Base-by-base conservation (phyloP, 441 rosid genomes). In the Gossypium schwendimanii region DNA sequence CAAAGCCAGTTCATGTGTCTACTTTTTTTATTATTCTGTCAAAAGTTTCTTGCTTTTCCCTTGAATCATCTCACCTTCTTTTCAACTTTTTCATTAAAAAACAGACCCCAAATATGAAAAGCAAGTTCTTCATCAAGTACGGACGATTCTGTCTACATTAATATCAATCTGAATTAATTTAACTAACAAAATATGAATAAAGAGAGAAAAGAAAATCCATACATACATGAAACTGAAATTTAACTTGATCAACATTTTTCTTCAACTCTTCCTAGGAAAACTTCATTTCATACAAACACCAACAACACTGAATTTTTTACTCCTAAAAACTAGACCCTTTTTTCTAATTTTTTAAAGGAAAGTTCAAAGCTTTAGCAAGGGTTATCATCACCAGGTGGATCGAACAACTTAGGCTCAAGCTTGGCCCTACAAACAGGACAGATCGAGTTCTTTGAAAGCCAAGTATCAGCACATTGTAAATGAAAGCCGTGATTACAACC, bases 401-500 rank as follows among this genome's bases (percentile, higher is more conserved):
- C 44, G 24, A 71, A 28, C 6, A 71, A 6, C 31, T 26, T 12
- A 10, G 68, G 70, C n/a, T 73, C 85, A 26, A 91, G 87, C 45
- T 83, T 78, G 33, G 83, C 75, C 10, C 97, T 78, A 28, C 97
- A 93, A 62, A 93, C 76, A 14, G 98, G 98, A 74, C 97, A 93
- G 20, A 83, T 76, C 2, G 92, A 21, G 20, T 84, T 84, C 63
- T 81, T 79, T 0, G 86, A 80, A 7, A 93, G 90, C 98, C 98
- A 93, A 57, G 91, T 73, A 70, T 93, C 97, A 9, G 87, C 91
- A 65, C 98, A 91, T 45, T 87, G 71, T 53, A 84, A 76, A 73
- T 93, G 98, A 66, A 91, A 93, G 9, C 97, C 93, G 63, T 93
- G 95, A 74, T 86, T 88, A 70, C 98, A 91, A 45, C 92, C 91